Evolutionary conservation across 192 early-diverging fungal species (phyloP).

Genomic region (Linnemannia elongata): DNA sequence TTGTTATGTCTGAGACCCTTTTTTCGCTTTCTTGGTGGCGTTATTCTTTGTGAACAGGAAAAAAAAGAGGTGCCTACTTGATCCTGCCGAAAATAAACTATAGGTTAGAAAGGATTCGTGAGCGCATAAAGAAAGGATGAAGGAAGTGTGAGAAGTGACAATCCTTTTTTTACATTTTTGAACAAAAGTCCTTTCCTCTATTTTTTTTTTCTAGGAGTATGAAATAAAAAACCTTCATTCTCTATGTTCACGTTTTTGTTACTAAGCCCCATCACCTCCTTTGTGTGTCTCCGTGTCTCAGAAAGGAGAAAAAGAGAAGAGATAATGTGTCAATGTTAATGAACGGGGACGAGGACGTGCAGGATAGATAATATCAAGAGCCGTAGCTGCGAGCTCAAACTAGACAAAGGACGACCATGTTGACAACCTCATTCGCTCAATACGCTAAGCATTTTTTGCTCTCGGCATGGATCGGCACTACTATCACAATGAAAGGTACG

Average conservation of each 20-base stretch:
- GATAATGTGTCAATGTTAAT: not conserved
- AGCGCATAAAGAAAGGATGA: not conserved
- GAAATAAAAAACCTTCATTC: not conserved
- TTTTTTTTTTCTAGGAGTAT: not conserved
- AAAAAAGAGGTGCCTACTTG: not conserved
- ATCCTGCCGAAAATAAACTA: too few relatives aligned
- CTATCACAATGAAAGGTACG: not conserved
- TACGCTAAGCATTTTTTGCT: not conserved
- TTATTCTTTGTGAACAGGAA: not conserved
- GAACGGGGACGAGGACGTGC: not conserved
- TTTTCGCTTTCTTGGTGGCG: not conserved
- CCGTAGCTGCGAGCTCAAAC: not conserved
- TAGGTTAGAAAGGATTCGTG: too few relatives aligned
- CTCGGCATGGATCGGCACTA: not conserved
- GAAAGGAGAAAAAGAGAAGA: not conserved
- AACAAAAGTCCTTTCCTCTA: not conserved
- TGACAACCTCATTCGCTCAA: too few relatives aligned
- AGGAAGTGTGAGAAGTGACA: not conserved
- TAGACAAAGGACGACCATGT: not conserved
- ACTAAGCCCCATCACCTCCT: not conserved
- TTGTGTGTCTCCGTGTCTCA: not conserved
- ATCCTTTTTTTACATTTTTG: not conserved
- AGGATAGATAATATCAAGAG: not conserved
- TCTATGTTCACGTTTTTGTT: not conserved
- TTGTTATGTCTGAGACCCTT: not conserved